These are phyloP conservation scores for Rickenella mellea DNA, from an alignment of 768 basidiomycete genomes.

Conservation along the genomic window DNA sequence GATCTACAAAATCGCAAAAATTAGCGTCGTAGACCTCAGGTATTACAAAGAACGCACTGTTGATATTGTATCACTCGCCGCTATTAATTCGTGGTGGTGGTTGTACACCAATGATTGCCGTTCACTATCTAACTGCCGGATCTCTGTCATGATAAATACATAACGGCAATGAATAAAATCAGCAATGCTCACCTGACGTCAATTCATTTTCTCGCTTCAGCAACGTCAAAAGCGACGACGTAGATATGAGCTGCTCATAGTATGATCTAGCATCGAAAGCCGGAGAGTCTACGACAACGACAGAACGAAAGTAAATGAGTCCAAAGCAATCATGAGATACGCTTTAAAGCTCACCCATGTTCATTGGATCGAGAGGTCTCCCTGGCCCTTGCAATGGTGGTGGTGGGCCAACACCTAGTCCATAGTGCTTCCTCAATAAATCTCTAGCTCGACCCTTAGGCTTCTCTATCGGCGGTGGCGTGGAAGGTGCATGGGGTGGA, in stretches of 20 bases:
- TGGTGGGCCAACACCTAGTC: slow-evolving; percentile 68
- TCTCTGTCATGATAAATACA: slow-evolving; percentile 42
- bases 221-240: slow-evolving; percentile 61
- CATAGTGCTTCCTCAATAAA: slow-evolving; percentile 79
- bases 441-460: slow-evolving; percentile 60
- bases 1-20: slow-evolving; percentile 44
- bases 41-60: slow-evolving; percentile 37
- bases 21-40: background rate
- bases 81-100: slow-evolving; percentile 91
- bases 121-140: slow-evolving; percentile 79
- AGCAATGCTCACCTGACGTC: slow-evolving; percentile 40
- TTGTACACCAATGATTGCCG: slow-evolving; percentile 89
- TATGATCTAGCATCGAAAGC: slow-evolving; percentile 79
- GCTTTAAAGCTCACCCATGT: slow-evolving; percentile 44
- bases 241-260: slow-evolving; percentile 80
- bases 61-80: slow-evolving; percentile 86
- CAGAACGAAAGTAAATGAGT: slow-evolving; percentile 3
- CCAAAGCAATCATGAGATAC: slow-evolving; percentile 1
- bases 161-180: slow-evolving; percentile 1
- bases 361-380: slow-evolving; percentile 66
- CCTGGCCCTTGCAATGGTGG: slow-evolving; percentile 47
- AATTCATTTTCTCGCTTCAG: slow-evolving; percentile 80
- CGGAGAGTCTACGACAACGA: slow-evolving; percentile 48
- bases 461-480: too few relatives aligned
- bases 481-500: too few relatives aligned